phyloP scores from a whole-genome alignment of 2,329 filamentous ascomycete species.

The Colletotrichum lupini region DNA sequence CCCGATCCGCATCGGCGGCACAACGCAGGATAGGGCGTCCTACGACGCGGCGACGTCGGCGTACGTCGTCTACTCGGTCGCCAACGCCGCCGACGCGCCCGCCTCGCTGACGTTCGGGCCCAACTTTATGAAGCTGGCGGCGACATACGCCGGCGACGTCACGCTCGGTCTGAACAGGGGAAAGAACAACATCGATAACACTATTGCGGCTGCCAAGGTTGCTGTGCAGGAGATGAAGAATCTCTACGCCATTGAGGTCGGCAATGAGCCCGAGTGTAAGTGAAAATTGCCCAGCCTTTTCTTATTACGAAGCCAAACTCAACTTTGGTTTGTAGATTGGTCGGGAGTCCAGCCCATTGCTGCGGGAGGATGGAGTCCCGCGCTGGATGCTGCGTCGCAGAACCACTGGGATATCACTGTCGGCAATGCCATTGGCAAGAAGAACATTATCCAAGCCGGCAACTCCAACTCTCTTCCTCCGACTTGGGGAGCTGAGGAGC shows the following conservation, averaged over 20 bases:
- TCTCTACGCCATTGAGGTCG: constrained; percentile 64
- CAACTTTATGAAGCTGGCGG: constrained; percentile 61
- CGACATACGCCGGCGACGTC: constrained; percentile 59
- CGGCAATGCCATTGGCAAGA: constrained; percentile 47
- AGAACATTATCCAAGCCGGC: constrained; percentile 52
- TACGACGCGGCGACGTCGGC: constrained; percentile 57
- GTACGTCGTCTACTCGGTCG: constrained; percentile 63
- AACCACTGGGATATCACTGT: constrained; percentile 51
- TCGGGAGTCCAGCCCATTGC: constrained; percentile 51
- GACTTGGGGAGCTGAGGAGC: constrained; percentile 50
- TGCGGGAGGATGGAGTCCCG: constrained; percentile 48
- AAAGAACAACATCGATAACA: constrained; percentile 63
- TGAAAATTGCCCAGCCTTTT: neutral
- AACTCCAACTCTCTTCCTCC: constrained; percentile 51
- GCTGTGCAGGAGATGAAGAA: constrained; percentile 58
- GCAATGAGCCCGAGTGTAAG: constrained; percentile 68
- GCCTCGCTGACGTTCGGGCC: constrained; percentile 62
- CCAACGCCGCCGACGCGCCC: constrained; percentile 58
- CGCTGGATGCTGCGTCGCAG: constrained; percentile 51
- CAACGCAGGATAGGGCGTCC: constrained; percentile 66
- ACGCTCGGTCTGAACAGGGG: constrained; percentile 65
- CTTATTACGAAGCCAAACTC: neutral
- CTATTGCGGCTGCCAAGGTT: constrained; percentile 60
- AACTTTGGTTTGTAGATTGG: constrained; percentile 43
- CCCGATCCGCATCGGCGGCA: constrained; percentile 67